A percentile compares a stretch with the other conserved stretches of the same genome.
These are phyloP conservation scores for Marasmius sp. DNA, from an alignment of 1,284 basidiomycete genomes.

Conservation along the genomic window DNA sequence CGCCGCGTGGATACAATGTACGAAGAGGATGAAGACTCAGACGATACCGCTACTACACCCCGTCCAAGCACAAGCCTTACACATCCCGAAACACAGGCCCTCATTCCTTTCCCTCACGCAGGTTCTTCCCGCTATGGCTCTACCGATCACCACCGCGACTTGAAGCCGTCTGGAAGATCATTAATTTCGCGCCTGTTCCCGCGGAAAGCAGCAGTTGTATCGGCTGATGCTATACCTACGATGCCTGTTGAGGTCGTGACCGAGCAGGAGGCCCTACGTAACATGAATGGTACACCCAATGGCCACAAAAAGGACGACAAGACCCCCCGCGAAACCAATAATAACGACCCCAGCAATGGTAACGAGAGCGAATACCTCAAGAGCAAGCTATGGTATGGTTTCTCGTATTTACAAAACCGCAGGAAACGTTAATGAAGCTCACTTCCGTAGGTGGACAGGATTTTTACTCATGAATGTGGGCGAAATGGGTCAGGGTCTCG, in stretches of 20 bases:
- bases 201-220: neutral
- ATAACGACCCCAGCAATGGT: conserved; percentile 24
- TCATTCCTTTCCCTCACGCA: conserved; percentile 22
- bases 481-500: conserved; percentile 87
- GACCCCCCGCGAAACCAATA: conserved; percentile 11
- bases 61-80: neutral
- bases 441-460: conserved; percentile 77
- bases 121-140: conserved; percentile 18
- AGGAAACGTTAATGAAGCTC: too few species aligned
- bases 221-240: neutral
- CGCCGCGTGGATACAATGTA: conserved; percentile 20
- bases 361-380: conserved; percentile 74
- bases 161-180: conserved; percentile 11
- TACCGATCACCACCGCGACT: conserved; percentile 17
- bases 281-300: neutral
- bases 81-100: conserved; percentile 25
- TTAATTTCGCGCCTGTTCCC: conserved; percentile 23
- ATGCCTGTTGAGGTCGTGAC: conserved; percentile 13
- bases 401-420: neutral
- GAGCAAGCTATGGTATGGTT: conserved; percentile 75
- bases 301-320: neutral
- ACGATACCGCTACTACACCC: neutral
- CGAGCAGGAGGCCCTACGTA: neutral
- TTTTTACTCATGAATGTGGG: conserved; percentile 89
- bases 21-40: conserved; percentile 17